phyloP scores from a whole-genome alignment of 2,329 filamentous ascomycete genomes.

The Aschersonia sp. region DNA sequence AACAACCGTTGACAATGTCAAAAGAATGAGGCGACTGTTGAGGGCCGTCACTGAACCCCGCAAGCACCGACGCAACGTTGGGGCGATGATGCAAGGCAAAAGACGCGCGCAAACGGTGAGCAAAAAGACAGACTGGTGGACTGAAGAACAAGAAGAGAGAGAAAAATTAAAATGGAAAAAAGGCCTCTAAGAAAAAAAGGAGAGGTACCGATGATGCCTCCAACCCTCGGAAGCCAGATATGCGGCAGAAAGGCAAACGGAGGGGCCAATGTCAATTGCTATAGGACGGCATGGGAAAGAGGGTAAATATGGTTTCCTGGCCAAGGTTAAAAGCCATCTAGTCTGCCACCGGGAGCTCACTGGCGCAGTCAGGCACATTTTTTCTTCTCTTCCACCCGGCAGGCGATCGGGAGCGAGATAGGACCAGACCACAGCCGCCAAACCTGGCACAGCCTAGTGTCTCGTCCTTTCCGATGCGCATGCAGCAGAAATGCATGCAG shows the following conservation, averaged over 20 bases:
- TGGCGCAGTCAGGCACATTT: background rate
- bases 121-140: too few species aligned
- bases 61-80: too few species aligned
- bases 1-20: too few species aligned
- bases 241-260: background rate
- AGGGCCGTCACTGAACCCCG: too few species aligned
- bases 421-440: background rate
- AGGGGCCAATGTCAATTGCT: background rate
- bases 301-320: slow-evolving; percentile 2
- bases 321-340: background rate
- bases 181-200: background rate
- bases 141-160: background rate
- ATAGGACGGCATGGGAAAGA: slow-evolving; percentile 1
- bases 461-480: background rate
- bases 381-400: too few species aligned
- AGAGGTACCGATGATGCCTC: background rate
- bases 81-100: too few species aligned
- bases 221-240: too few species aligned
- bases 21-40: too few species aligned
- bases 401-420: background rate
- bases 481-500: background rate
- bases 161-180: background rate
- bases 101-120: too few species aligned
- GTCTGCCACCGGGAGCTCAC: background rate
- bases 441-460: background rate